phyloP scores from a whole-genome alignment of 306 rosid genomes.

The Mimosa pudica region DNA sequence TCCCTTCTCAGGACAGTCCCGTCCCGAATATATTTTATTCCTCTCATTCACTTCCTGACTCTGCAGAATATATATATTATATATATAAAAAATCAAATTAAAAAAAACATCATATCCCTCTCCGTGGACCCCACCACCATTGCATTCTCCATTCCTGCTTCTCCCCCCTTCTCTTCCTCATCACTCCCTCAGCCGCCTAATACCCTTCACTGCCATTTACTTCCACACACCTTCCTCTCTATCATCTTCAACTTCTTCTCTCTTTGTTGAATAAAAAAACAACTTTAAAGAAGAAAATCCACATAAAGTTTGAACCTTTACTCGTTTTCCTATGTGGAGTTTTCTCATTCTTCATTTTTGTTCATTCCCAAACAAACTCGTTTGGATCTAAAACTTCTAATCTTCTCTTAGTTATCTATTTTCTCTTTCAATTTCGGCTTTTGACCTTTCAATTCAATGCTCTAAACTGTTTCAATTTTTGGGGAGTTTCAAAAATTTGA shows the following conservation, averaged over 20 bases:
- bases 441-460: conserved; percentile 32
- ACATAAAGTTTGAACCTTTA: conserved; percentile 30
- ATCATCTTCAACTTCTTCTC: neutral
- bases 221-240: neutral
- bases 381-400: conserved; percentile 33
- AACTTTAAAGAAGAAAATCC: conserved; percentile 39
- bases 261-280: neutral
- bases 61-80: too few species aligned
- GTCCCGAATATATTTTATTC: too few species aligned
- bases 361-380: conserved; percentile 48
- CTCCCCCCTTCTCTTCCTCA: neutral
- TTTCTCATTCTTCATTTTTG: conserved; percentile 28
- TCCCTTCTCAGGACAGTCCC: too few species aligned
- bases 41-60: too few species aligned
- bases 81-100: too few species aligned
- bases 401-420: neutral
- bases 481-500: neutral
- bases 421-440: conserved; percentile 27
- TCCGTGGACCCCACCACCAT: conserved; percentile 49
- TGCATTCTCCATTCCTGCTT: conserved; percentile 26
- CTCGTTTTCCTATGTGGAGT: conserved; percentile 36
- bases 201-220: neutral
- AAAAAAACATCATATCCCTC: too few species aligned
- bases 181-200: neutral
- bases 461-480: conserved; percentile 9